Conservation (phyloP, 441 rosid genomes). For the Flueggea neowawraea region DNA sequence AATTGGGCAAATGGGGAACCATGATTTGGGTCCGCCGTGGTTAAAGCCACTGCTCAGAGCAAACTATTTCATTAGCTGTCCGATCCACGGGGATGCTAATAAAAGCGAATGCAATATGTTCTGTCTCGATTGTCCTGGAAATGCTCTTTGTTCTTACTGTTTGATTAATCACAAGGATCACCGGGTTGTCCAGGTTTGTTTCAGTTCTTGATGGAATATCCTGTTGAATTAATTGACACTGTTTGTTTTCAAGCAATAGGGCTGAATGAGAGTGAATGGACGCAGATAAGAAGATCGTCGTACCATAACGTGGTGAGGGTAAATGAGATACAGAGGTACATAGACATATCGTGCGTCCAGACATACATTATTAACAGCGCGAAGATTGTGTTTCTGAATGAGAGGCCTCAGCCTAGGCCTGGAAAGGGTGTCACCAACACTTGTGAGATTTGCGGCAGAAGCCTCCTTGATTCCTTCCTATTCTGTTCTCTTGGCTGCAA, state of each 20-base stretch:
- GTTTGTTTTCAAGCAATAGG: too few relatives aligned
- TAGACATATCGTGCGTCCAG: conserved; percentile 76
- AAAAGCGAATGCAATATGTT: conserved; percentile 84
- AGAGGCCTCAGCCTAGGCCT: conserved; percentile 83
- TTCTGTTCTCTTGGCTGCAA: conserved; percentile 95
- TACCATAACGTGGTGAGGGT: conserved; percentile 89
- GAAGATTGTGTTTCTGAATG: conserved; percentile 77
- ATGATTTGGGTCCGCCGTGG: conserved; percentile 45
- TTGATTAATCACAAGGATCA: conserved; percentile 54
- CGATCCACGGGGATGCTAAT: conserved; percentile 49
- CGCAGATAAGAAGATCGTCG: conserved; percentile 83
- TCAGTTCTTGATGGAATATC: too few relatives aligned
- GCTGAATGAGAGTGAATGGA: too few relatives aligned
- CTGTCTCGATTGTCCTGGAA: conserved; percentile 65
- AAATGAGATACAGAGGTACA: conserved; percentile 71
- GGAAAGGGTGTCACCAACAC: conserved; percentile 92
- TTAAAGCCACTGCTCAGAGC: conserved; percentile 61
- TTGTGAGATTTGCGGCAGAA: conserved; percentile 70
- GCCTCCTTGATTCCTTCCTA: conserved; percentile 86
- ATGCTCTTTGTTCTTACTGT: conserved; percentile 71
- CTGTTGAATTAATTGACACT: too few relatives aligned
- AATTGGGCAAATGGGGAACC: too few relatives aligned
- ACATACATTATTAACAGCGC: conserved; percentile 91
- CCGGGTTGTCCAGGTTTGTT: conserved; percentile 57
- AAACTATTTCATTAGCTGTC: conserved; percentile 60